Evolutionary conservation across 1,284 basidiomycete genomes (phyloP).

Genomic region (Crepidotus sp.): DNA sequence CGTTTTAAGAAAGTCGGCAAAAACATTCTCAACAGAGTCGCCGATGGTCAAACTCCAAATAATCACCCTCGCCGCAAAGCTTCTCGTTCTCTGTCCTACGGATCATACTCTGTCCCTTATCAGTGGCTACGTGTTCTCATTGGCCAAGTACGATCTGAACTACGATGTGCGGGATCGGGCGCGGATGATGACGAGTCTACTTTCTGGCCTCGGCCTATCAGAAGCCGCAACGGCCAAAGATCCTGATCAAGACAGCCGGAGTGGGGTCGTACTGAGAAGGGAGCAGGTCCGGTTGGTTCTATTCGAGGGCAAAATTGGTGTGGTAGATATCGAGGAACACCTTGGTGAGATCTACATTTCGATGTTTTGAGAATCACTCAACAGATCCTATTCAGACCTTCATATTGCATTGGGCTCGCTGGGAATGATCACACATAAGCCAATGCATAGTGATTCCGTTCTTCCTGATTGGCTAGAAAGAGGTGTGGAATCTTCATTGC

Average conservation of each 20-base stretch:
- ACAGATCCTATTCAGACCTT: conserved; percentile 26
- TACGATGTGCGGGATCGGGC: conserved; percentile 87
- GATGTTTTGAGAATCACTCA: conserved; percentile 4
- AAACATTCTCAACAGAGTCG: conserved; percentile 68
- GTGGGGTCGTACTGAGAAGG: conserved; percentile 69
- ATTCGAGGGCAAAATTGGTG: conserved; percentile 60
- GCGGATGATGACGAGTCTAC: conserved; percentile 67
- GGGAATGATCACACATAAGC: conserved; percentile 45
- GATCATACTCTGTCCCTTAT: conserved; percentile 46
- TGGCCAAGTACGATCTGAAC: conserved; percentile 82
- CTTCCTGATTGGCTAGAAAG: conserved; percentile 57
- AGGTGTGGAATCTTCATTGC: conserved; percentile 47
- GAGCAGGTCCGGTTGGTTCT: conserved; percentile 77
- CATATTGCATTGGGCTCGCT: conserved; percentile 48
- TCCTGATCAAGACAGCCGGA: conserved; percentile 34
- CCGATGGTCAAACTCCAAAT: conserved; percentile 71
- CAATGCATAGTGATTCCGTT: conserved; percentile 33
- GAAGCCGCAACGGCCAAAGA: conserved; percentile 30
- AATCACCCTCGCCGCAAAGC: conserved; percentile 75
- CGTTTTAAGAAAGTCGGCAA: conserved; percentile 67
- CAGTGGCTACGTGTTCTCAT: conserved; percentile 64
- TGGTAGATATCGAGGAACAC: conserved; percentile 28
- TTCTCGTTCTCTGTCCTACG: conserved; percentile 61
- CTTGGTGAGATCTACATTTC: conserved; percentile 19
- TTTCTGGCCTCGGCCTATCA: conserved; percentile 44